phyloP scores from a whole-genome alignment of 192 early-diverging fungal genomes.

The Rhizoclosmatium globosum region DNA sequence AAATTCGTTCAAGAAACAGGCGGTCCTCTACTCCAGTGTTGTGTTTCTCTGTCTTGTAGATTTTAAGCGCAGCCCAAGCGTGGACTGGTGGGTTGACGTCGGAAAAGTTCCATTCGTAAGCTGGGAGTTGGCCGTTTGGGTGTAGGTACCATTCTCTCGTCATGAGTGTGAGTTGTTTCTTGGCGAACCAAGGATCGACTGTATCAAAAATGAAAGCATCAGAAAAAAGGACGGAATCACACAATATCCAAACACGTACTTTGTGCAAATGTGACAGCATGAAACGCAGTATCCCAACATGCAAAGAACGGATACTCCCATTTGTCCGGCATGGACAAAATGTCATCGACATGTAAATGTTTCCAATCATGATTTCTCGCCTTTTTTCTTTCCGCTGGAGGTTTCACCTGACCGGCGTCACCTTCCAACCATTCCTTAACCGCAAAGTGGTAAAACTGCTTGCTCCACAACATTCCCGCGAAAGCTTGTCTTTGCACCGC shows the following conservation, averaged over 20 bases:
- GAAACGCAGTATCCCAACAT: conserved; percentile 50
- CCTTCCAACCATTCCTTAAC: conserved; percentile 46
- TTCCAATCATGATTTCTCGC: conserved; percentile 41
- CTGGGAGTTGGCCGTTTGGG: conserved; percentile 47
- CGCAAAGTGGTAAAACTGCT: conserved; percentile 46
- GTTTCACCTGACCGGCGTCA: conserved; percentile 36
- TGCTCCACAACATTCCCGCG: conserved; percentile 48
- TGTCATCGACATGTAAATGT: conserved; percentile 48
- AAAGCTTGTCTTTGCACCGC: conserved; percentile 45
- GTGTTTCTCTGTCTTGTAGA: conserved; percentile 42
- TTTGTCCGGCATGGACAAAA: conserved; percentile 46
- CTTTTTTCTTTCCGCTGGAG: conserved; percentile 42
- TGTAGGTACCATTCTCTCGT: conserved; percentile 49
- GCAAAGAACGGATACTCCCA: conserved; percentile 53
- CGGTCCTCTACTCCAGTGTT: conserved; percentile 24
- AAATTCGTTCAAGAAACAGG: conserved; percentile 46
- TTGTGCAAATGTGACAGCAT: conserved; percentile 33
- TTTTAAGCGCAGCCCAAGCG: conserved; percentile 41
- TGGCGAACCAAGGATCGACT: conserved; percentile 50
- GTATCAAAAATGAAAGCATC: neutral
- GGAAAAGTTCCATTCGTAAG: conserved; percentile 49
- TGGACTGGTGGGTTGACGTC: conserved; percentile 46
- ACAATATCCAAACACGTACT: neutral
- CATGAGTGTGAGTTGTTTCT: conserved; percentile 41
- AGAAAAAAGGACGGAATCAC: conserved; percentile 5